Evolutionary conservation across 352 stramenopile species (phyloP), one percentile per base, ranked within the genome.

Genomic region (Chrysophaeum taylorii): DNA sequence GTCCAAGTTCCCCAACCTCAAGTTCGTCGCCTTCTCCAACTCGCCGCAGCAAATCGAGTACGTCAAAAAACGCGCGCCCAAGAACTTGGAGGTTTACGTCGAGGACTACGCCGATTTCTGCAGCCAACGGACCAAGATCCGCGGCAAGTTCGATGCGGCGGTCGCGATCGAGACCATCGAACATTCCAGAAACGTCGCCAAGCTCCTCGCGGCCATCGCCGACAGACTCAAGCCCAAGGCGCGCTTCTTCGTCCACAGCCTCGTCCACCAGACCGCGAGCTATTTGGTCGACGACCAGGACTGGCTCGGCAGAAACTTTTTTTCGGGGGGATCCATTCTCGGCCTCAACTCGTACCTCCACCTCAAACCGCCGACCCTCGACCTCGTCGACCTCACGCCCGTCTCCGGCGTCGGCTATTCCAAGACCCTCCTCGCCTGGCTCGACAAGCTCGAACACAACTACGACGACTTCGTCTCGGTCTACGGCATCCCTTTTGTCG

Each of bases 271-370:
- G 60, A 71, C 84, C 63, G 75, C 82, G 43, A 73, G 85, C 0
- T 92, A 91, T 74, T 61, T 83, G 15, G 74, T 84, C 16, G 69
- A 64, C 23, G 45, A 60, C 66, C 33, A 39, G 15, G 83, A 82
- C 61, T 94, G 88, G 88, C 92, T 94, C 85, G 78, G 81, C 4
- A 74, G 91, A 35, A 87, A 87, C 63, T 95, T 95, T 75, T 95
- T 95, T 69, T 85, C 85, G 0, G 87, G 88, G n/a, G 89, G 87
- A 36, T 92, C 84, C 23, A 93, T 94, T n/a, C n/a, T 86, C 85
- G 84, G 0, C 85, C 74, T 23, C 80, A 92, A 66, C 84, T 92
- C 71, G 76, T 94, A 42, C 72, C 72, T 92, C 4, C 87, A 93
- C 75, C 92, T 93, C 78, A 79, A 86, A 74, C 70, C 62, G 14